These are phyloP conservation scores for Neurospora sublineolata DNA, from an alignment of 495 filamentous ascomycete genomes.

Conservation along the genomic window DNA sequence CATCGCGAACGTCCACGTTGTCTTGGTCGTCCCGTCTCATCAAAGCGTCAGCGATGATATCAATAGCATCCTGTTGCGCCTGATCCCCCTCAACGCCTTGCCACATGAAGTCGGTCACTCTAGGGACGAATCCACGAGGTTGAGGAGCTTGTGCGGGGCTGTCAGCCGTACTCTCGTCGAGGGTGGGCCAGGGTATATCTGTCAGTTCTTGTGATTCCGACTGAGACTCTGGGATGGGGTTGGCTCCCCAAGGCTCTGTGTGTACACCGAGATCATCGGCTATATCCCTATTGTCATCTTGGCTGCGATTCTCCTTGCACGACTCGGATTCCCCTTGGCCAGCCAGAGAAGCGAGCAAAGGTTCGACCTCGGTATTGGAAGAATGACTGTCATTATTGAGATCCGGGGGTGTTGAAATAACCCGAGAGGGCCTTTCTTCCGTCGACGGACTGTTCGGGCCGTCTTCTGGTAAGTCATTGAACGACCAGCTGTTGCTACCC, in stretches of 20 bases:
- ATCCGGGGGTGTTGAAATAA: background rate
- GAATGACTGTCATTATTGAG: background rate
- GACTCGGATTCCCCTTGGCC: background rate
- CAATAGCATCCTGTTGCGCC: slow-evolving; percentile 22
- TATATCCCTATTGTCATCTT: background rate
- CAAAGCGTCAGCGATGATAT: slow-evolving; percentile 20
- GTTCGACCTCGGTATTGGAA: background rate
- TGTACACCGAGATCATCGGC: background rate
- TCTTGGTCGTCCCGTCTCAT: slow-evolving; percentile 13
- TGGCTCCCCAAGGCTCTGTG: background rate
- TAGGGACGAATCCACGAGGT: slow-evolving; percentile 22
- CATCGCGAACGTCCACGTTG: slow-evolving; percentile 24
- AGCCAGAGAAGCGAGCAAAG: background rate
- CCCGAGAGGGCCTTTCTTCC: background rate
- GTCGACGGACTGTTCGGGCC: background rate
- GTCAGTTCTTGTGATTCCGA: background rate
- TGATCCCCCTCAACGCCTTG: slow-evolving; percentile 21
- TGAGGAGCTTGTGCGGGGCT: slow-evolving; percentile 3
- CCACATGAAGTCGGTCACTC: slow-evolving; percentile 41
- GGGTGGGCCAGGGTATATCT: background rate
- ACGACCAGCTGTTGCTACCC: slow-evolving; percentile 41
- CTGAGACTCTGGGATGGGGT: background rate
- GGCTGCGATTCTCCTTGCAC: background rate
- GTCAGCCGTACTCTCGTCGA: background rate
- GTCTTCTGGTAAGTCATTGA: slow-evolving; percentile 20